Percentiles rank a stretch among this genome's conserved stretches.
These are phyloP conservation scores for Puccinia novopanici DNA, from an alignment of 1,284 basidiomycete genomes.

Conservation along the genomic window DNA sequence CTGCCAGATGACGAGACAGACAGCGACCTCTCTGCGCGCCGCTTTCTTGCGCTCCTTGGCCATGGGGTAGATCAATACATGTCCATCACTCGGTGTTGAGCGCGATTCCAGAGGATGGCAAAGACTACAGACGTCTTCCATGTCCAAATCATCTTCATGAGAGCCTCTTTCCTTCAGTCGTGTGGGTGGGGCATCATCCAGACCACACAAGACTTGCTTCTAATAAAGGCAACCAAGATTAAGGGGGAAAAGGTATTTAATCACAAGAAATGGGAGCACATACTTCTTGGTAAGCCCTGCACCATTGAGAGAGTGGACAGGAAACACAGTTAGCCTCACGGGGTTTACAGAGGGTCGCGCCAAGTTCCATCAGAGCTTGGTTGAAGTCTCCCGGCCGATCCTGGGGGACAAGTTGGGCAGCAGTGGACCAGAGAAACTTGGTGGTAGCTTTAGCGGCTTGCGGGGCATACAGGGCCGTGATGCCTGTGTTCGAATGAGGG, in stretches of 20 bases:
- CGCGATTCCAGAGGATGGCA: conserved; percentile 26
- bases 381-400: conserved; percentile 77
- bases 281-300: conserved; percentile 67
- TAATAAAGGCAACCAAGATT: not conserved
- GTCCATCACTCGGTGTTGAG: not conserved
- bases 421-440: conserved; percentile 78
- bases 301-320: conserved; percentile 73
- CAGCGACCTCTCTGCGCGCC: conserved; percentile 24
- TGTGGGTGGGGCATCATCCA: too few relatives aligned
- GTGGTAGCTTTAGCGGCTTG: conserved; percentile 76
- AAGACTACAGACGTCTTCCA: conserved; percentile 35
- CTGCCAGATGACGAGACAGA: conserved; percentile 40
- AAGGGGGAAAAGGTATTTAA: not conserved
- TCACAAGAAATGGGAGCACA: not conserved
- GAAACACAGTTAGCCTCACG: conserved; percentile 71
- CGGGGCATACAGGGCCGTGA: conserved; percentile 77
- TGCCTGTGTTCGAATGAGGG: conserved; percentile 70
- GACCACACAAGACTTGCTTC: not conserved
- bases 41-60: conserved; percentile 48
- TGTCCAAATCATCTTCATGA: not conserved
- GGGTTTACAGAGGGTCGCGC: conserved; percentile 85
- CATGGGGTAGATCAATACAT: conserved; percentile 41
- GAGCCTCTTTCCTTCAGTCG: not conserved
- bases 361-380: conserved; percentile 82
- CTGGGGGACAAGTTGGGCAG: conserved; percentile 68